Evolutionary conservation across 805 yeast genomes (phyloP).

Genomic region (Lipomyces spencermartinsiae): DNA sequence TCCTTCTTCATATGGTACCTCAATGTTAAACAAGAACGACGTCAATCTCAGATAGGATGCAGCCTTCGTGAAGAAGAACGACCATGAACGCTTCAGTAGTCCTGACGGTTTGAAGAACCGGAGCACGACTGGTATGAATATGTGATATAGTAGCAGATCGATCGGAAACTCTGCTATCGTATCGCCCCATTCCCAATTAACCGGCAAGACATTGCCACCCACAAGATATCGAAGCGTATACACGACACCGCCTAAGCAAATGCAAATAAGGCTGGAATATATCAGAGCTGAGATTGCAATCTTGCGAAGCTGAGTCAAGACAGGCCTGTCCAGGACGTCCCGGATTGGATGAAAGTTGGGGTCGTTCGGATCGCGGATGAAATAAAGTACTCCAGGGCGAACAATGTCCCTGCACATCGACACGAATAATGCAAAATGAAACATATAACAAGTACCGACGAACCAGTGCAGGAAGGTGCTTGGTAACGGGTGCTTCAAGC

Average conservation of each 20-base stretch:
- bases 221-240: slow-evolving; percentile 51
- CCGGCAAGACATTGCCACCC: slow-evolving; percentile 39
- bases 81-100: slow-evolving; percentile 29
- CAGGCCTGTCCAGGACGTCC: slow-evolving; percentile 82
- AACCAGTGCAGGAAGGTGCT: slow-evolving; percentile 59
- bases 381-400: slow-evolving; percentile 88
- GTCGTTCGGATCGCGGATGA: slow-evolving; percentile 93
- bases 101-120: slow-evolving; percentile 29
- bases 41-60: slow-evolving; percentile 64
- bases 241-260: slow-evolving; percentile 75
- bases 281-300: slow-evolving; percentile 74
- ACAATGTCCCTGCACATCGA: slow-evolving; percentile 81
- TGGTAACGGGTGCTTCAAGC: slow-evolving; percentile 39
- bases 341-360: slow-evolving; percentile 85
- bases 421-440: slow-evolving; percentile 80
- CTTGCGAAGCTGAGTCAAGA: slow-evolving; percentile 72
- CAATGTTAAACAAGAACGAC: slow-evolving; percentile 74
- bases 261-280: slow-evolving; percentile 71
- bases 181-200: slow-evolving; percentile 32
- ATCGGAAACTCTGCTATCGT: slow-evolving; percentile 31
- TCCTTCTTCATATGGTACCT: slow-evolving; percentile 74
- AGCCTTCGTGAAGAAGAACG: slow-evolving; percentile 45
- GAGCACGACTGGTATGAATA: slow-evolving; percentile 27
- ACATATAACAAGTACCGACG: slow-evolving; percentile 85
- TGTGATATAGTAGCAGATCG: slow-evolving; percentile 27